A percentile compares a stretch with the other conserved stretches of the same genome.
Evolutionary conservation across 805 yeast species (phyloP).

Genomic region (Candida vartiovaarae): DNA sequence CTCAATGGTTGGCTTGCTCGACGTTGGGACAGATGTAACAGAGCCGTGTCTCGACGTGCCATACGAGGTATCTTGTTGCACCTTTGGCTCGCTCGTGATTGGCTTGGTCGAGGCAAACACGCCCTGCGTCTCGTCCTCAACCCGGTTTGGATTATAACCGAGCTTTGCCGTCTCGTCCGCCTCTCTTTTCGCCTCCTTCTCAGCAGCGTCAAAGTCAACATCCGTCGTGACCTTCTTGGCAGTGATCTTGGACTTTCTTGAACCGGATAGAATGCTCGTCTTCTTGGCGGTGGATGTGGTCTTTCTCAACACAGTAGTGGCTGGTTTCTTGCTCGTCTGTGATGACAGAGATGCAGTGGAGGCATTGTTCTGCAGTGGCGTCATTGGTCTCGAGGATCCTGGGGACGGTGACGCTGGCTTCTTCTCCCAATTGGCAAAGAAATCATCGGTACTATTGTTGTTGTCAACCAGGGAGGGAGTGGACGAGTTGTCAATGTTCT

Average conservation of each 20-base stretch:
- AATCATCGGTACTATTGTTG: conserved; percentile 63
- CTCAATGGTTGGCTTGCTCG: conserved; percentile 23
- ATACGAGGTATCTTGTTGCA: conserved; percentile 1
- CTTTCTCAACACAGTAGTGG: conserved; percentile 24
- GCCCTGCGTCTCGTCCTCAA: conserved; percentile 8
- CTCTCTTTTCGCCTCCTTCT: conserved; percentile 77
- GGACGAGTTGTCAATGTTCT: conserved; percentile 33
- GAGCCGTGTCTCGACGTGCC: background rate
- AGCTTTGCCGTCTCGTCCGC: conserved; percentile 51
- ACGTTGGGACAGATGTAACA: conserved; percentile 2
- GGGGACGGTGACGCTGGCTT: conserved; percentile 43
- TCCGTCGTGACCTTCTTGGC: conserved; percentile 51
- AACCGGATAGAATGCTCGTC: conserved; percentile 43
- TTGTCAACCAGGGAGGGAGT: conserved; percentile 28
- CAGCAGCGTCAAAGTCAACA: conserved; percentile 57
- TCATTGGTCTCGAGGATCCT: conserved; percentile 25
- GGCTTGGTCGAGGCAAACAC: conserved; percentile 8
- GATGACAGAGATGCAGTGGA: conserved; percentile 4
- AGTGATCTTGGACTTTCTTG: conserved; percentile 48
- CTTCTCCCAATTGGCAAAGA: conserved; percentile 83
- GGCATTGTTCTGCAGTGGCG: conserved; percentile 15
- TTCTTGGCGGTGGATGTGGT: conserved; percentile 27
- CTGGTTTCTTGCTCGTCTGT: conserved; percentile 17
- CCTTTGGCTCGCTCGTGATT: conserved; percentile 19
- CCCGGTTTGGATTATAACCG: conserved; percentile 35